Percentiles rank a stretch among this genome's conserved stretches.
Evolutionary conservation across 495 filamentous ascomycete genomes (phyloP).

Genomic region (Talaromyces nanjingensis): DNA sequence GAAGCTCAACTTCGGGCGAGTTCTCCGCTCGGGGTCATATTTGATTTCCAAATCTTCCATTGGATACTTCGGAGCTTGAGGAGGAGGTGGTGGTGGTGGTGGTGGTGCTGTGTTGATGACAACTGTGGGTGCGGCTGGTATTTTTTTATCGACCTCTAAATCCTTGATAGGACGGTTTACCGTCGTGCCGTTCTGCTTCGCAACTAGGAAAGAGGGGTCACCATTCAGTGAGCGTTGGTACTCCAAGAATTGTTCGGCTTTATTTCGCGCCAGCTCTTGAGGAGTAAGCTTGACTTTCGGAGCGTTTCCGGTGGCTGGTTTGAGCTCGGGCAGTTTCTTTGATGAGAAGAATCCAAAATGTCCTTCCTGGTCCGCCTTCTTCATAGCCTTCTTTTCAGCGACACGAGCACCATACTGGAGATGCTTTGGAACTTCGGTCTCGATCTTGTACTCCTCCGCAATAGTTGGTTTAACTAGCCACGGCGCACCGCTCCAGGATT

Average conservation of each 20-base stretch:
- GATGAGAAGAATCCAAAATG: conserved; percentile 47
- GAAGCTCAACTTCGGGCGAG: conserved; percentile 71
- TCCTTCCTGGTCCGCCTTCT: conserved; percentile 54
- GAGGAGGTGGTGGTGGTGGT: conserved; percentile 57
- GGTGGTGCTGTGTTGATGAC: conserved; percentile 31
- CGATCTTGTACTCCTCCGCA: conserved; percentile 77
- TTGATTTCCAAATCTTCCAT: conserved; percentile 87
- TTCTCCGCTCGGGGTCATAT: conserved; percentile 48
- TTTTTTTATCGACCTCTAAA: conserved; percentile 34
- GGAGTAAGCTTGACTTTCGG: conserved; percentile 55
- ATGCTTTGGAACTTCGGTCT: conserved; percentile 74
- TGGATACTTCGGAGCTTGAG: conserved; percentile 68
- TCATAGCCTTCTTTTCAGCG: conserved; percentile 69
- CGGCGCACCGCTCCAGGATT: conserved; percentile 89
- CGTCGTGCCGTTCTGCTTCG: conserved; percentile 21
- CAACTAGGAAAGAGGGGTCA: conserved; percentile 38
- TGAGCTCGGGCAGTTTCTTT: conserved; percentile 65
- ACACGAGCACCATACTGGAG: conserved; percentile 73
- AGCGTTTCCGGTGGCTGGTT: conserved; percentile 66
- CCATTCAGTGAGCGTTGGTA: conserved; percentile 47
- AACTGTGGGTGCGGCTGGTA: conserved; percentile 20
- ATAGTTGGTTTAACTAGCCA: conserved; percentile 90
- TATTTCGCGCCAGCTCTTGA: conserved; percentile 38
- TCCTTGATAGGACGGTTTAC: conserved; percentile 27
- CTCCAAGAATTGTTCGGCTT: conserved; percentile 43